Evolutionary conservation across 2,329 filamentous ascomycete species (phyloP), one percentile per base, ranked within the genome.

Genomic region (Alternaria sp.): DNA sequence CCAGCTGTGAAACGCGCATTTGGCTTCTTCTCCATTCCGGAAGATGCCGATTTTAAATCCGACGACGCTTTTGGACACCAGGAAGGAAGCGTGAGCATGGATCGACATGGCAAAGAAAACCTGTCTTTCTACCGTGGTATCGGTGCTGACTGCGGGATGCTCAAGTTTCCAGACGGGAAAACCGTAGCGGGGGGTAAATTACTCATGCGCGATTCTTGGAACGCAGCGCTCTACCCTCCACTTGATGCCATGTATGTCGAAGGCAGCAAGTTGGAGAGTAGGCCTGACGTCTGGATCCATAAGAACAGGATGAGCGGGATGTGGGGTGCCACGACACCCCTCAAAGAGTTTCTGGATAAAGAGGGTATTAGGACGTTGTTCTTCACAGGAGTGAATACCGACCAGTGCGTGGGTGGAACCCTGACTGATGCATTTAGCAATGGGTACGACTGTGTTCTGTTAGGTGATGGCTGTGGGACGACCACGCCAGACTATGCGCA

Each of bases 331-430:
- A 71, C 70, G 8, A 75, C 79, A 13, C 69, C 69, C 0, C 72
- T 78, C 46, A 76, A 82, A 64, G 72, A 76, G 58, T 81, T 79
- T 69, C 60, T 82, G 17, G 70, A 78, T n/a, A 64, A 75, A 52
- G 76, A 80, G 46, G 79, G 77, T 3, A 80, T 81, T 60, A 74
- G 73, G 69, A 81, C 80, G 12, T 64, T 81, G 59, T 70, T 82
- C 3, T 82, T 82, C 59, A 73, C 79, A 2, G 81, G 81, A 5
- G 78, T 82, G 13, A 82, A 82, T 67, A 82, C 81, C 40, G 80
- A 82, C 69, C 81, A 82, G 67, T 82, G 81, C 59, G 76, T 83
- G 13, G 77, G 81, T 3, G 80, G 80, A 0, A 82, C 80, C 6
- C 63, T 82, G 56, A 80, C 77, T 10, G 81, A 82, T 67, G 77